phyloP scores from a whole-genome alignment of 371 early-diverging fungal species.

The Mortierella sp. region DNA sequence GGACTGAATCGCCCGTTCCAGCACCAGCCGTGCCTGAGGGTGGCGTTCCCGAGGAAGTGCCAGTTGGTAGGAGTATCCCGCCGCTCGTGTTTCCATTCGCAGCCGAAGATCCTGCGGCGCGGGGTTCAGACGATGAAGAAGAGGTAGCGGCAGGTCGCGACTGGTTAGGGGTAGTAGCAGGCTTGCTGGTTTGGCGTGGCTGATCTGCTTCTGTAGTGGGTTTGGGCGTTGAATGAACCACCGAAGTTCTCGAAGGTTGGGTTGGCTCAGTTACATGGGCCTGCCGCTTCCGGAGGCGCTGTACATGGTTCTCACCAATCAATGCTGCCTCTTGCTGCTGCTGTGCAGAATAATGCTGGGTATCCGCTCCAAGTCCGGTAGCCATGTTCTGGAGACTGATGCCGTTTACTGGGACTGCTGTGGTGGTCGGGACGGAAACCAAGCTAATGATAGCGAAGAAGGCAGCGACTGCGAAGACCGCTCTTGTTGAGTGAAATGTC shows the following conservation, averaged over 20 bases:
- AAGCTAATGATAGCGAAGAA: slow-evolving; percentile 24
- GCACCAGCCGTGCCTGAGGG: neutral
- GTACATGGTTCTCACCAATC: neutral
- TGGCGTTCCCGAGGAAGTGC: slow-evolving; percentile 3
- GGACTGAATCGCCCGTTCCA: slow-evolving; percentile 10
- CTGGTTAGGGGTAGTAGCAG: neutral
- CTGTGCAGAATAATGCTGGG: slow-evolving; percentile 3
- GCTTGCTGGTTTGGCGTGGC: neutral
- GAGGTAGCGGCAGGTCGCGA: neutral
- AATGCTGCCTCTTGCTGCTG: neutral
- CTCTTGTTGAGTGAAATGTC: slow-evolving; percentile 8
- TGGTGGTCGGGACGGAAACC: slow-evolving; percentile 5
- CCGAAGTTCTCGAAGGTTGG: neutral
- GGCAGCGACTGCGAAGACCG: slow-evolving; percentile 13
- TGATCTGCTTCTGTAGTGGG: neutral
- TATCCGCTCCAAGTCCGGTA: neutral
- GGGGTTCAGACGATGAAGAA: neutral
- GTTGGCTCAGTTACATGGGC: neutral
- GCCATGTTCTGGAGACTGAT: slow-evolving; percentile 2
- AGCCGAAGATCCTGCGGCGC: neutral
- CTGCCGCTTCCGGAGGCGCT: slow-evolving; percentile 18
- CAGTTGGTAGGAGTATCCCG: neutral
- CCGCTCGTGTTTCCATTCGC: neutral
- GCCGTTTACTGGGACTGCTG: slow-evolving; percentile 27
- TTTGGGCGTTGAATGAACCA: neutral